Base-by-base conservation (phyloP, 225 moss, liverwort and hornwort species). In the Lunularia cruciata region DNA sequence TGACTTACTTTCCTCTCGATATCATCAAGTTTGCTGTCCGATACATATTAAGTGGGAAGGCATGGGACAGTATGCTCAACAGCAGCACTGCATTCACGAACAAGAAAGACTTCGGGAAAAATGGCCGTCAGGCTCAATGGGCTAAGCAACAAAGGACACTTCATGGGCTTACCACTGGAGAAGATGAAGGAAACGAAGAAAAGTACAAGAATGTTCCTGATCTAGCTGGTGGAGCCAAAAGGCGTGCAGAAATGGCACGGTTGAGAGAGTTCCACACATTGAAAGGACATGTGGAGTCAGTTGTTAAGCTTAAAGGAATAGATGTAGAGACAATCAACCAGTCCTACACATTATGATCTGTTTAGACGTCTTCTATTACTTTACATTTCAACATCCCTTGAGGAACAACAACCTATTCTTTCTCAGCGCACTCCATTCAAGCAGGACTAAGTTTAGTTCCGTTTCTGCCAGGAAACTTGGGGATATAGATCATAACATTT, bases 211-310 rank as follows among this genome's bases (percentile, higher is more conserved):
- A 52, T 31, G 69, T 64, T 10, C 76, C 81, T 30, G 77, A 77
- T 18, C 64, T 82, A 27, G 81, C 77, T 9, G 74, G 71, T 1
- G 77, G 77, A 19, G 81, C 81, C 1, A 82, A 77, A 30, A 47
- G 81, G 67, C 70, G 81, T 43, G 81, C 81, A 45, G 81, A 82
- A 57, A 82, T 82, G 32, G 81, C 81, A 42, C 70, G 88, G 77
- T 71, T 94, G 78, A 69, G 91, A 45, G 89, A 94, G 75, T 64
- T 91, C 18, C 64, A 89, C 59, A 94, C 91, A 10, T 31, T 94
- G 65, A 94, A 94, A 75, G 91, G 91, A 20, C 91, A 94, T 47
- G 86, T 94, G 15, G 91, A 94, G 73, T 94, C 89, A 0, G 91
- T 94, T 0, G 91, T 94, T 10, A 85, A 86, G 31, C 35, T 91